Conservation (phyloP, 1,284 basidiomycete genomes). For the Moesziomyces antarcticus region DNA sequence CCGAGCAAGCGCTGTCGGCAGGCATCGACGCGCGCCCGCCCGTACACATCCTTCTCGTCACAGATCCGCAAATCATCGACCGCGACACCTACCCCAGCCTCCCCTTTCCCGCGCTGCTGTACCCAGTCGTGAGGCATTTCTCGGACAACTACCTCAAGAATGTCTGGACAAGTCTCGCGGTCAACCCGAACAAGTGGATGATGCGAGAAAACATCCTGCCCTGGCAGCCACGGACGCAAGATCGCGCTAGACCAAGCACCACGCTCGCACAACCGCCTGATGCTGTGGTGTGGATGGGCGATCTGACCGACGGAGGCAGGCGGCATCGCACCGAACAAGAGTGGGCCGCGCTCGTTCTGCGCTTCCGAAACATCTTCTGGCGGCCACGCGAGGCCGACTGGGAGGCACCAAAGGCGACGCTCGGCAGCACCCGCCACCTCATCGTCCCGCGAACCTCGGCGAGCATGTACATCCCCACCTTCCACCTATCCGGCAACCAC, state of each 20-base stretch:
- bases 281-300: conserved; percentile 53
- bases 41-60: conserved; percentile 37
- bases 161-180: conserved; percentile 33
- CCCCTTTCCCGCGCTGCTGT: conserved; percentile 14
- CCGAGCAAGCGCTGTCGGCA: conserved; percentile 9
- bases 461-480: conserved; percentile 28
- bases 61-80: conserved; percentile 52
- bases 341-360: conserved; percentile 25
- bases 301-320: conserved; percentile 50
- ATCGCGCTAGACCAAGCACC: not conserved
- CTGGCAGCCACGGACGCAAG: conserved; percentile 7
- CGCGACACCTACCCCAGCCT: conserved; percentile 36
- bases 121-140: conserved; percentile 38
- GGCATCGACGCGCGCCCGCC: conserved; percentile 6
- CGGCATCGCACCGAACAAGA: conserved; percentile 18
- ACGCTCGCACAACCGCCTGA: conserved; percentile 33
- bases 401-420: conserved; percentile 16
- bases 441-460: conserved; percentile 25
- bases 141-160: conserved; percentile 50
- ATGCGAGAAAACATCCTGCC: conserved; percentile 16
- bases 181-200: conserved; percentile 46
- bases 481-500: conserved; percentile 57
- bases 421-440: conserved; percentile 24
- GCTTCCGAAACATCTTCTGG: conserved; percentile 38
- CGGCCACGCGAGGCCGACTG: conserved; percentile 34